Conservation (phyloP, 2,329 filamentous ascomycete genomes). For the Graphilbum sp. region DNA sequence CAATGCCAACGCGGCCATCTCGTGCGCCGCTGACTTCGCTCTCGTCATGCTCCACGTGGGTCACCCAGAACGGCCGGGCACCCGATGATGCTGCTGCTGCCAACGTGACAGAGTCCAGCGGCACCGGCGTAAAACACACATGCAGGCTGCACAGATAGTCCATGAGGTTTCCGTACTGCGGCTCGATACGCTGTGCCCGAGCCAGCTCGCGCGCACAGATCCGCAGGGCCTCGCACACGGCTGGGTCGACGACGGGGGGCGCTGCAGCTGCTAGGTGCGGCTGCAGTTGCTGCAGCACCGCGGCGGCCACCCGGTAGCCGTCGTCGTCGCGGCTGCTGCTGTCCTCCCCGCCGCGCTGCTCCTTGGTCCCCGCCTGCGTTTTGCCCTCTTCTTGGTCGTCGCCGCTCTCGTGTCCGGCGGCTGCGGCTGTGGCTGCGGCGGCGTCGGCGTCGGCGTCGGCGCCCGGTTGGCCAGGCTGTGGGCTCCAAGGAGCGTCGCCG, state of each 20-base stretch:
- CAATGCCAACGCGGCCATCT: constrained; percentile 1
- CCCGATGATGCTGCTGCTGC: neutral
- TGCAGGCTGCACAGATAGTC: constrained; percentile 8
- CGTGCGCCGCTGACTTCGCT: constrained; percentile 1
- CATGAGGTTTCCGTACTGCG: constrained; percentile 7
- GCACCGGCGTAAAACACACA: constrained; percentile 4
- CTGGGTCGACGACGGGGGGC: too few relatives aligned
- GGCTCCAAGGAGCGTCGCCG: too few relatives aligned
- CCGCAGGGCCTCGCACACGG: constrained; percentile 5
- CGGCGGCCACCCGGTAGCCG: neutral
- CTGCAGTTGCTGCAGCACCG: neutral
- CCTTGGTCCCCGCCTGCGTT: too few relatives aligned
- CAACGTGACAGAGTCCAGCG: neutral
- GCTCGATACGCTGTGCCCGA: constrained; percentile 1
- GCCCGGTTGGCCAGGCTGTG: too few relatives aligned
- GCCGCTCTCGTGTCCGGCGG: too few relatives aligned
- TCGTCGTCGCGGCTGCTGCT: neutral
- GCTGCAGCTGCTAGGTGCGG: too few relatives aligned
- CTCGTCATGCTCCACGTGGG: constrained; percentile 5
- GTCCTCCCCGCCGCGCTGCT: too few relatives aligned
- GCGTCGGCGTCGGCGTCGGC: too few relatives aligned
- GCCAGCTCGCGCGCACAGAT: constrained; percentile 2
- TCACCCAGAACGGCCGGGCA: constrained; percentile 6
- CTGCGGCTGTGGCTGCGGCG: too few relatives aligned
- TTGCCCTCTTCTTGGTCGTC: neutral